These are phyloP conservation scores for Dactylellina drechsleri DNA, from an alignment of 2,329 filamentous ascomycete genomes.

Conservation along the genomic window DNA sequence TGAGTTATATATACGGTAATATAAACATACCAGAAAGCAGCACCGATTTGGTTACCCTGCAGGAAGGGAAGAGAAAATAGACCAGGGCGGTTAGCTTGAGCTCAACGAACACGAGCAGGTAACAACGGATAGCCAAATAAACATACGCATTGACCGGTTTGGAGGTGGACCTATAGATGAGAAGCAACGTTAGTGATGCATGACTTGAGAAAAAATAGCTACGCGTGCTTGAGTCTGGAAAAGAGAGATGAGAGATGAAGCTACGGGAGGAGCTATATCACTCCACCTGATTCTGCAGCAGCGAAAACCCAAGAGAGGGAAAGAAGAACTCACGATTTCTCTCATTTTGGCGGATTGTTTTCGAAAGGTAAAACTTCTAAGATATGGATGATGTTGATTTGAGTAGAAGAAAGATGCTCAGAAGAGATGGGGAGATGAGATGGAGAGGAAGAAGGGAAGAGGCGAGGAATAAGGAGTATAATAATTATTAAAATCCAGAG, in stretches of 20 bases:
- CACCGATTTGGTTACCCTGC: constrained; percentile 99
- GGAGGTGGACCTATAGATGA: constrained; percentile 76
- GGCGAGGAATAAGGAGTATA: constrained; percentile 4
- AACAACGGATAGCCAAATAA: constrained; percentile 12
- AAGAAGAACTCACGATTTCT: constrained; percentile 52
- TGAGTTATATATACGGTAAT: background rate
- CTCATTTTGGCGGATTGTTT: constrained; percentile 42
- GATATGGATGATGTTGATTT: constrained; percentile 5
- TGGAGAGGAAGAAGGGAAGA: background rate
- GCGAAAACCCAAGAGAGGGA: background rate
- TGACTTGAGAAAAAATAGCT: constrained; percentile 29
- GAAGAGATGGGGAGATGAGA: constrained; percentile 12
- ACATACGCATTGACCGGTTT: constrained; percentile 99
- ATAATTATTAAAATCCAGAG: background rate
- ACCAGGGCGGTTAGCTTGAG: constrained; percentile 31
- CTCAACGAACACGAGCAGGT: constrained; percentile 22
- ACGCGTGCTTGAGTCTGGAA: constrained; percentile 7
- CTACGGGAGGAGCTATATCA: constrained; percentile 8
- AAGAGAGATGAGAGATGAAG: background rate
- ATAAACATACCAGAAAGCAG: constrained; percentile 88
- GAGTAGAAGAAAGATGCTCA: constrained; percentile 17
- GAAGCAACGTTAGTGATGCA: constrained; percentile 37
- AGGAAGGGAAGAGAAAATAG: constrained; percentile 51
- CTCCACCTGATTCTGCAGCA: background rate
- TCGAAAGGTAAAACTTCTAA: background rate